A percentile compares a stretch with the other conserved stretches of the same genome.
These are phyloP conservation scores for Cercospora sp. DNA, from an alignment of 2,329 filamentous ascomycete species.

Conservation along the genomic window DNA sequence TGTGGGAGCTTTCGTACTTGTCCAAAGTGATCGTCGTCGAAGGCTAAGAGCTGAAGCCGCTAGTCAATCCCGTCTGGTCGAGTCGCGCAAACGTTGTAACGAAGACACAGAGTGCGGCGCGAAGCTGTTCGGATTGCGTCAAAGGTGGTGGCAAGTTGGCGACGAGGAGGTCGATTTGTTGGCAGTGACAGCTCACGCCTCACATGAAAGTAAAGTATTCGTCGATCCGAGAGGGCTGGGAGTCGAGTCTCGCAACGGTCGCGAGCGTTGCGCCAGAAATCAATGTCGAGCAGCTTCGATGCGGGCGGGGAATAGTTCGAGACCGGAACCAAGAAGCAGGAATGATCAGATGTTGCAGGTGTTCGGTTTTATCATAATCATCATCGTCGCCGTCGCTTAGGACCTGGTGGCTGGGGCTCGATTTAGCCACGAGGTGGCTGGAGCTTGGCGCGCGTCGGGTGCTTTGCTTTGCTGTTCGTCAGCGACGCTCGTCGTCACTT, in stretches of 20 bases:
- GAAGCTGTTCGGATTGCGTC: neutral
- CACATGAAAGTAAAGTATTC: conserved; percentile 2
- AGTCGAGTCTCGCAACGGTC: neutral
- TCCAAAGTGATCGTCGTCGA: neutral
- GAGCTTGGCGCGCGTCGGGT: neutral
- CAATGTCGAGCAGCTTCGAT: neutral
- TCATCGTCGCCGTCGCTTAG: neutral
- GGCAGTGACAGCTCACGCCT: conserved; percentile 11
- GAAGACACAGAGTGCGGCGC: neutral
- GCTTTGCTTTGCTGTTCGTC: neutral
- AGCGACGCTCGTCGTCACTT: neutral
- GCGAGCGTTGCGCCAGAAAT: neutral
- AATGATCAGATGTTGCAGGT: neutral
- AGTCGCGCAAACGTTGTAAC: neutral
- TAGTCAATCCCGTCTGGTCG: neutral
- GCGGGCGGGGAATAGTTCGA: neutral
- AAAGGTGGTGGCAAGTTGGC: neutral
- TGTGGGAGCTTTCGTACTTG: neutral
- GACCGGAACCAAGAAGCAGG: neutral
- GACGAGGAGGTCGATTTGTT: neutral
- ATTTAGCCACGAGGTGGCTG: neutral
- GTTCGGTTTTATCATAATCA: neutral
- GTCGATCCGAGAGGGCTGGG: neutral
- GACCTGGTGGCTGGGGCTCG: neutral
- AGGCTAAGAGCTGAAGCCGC: neutral